A percentile compares a stretch with the other conserved stretches of the same genome.
Conservation (phyloP, 164 flowering plant species). For the Chloranthus sessilifolius region DNA sequence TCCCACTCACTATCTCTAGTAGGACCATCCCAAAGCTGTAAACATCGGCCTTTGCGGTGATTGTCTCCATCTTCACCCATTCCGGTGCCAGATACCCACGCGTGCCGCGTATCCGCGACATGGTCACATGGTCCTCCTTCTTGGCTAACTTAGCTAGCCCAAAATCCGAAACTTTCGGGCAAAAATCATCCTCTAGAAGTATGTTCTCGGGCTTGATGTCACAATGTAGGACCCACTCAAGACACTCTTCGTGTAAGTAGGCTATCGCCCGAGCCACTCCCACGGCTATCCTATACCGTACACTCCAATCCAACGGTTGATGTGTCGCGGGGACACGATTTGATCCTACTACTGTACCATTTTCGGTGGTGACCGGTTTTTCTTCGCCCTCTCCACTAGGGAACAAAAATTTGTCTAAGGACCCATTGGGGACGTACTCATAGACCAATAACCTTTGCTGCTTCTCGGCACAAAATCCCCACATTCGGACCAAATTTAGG, state of each 20-base stretch:
- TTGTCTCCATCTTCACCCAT: constrained; percentile 42
- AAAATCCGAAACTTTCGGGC: constrained; percentile 80
- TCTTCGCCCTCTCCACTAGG: not conserved
- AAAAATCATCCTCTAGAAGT: constrained; percentile 69
- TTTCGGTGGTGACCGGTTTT: constrained; percentile 29
- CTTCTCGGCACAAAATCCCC: constrained; percentile 85
- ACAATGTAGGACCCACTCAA: constrained; percentile 78
- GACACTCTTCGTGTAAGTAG: constrained; percentile 59
- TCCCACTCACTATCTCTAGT: constrained; percentile 71
- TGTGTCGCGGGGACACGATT: not conserved
- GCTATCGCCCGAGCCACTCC: constrained; percentile 64
- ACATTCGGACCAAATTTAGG: constrained; percentile 63
- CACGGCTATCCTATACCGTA: constrained; percentile 49
- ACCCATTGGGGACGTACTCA: constrained; percentile 61
- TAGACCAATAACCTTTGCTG: constrained; percentile 52
- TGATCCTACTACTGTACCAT: too few species aligned
- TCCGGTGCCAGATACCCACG: constrained; percentile 89
- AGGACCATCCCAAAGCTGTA: constrained; percentile 85
- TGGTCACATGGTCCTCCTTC: constrained; percentile 52
- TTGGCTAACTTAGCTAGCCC: constrained; percentile 67
- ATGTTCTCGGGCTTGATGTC: constrained; percentile 87
- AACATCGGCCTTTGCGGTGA: constrained; percentile 74
- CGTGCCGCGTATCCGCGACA: constrained; percentile 70
- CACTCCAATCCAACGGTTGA: constrained; percentile 42
- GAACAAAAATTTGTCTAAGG: constrained; percentile 50